Conservation (phyloP, 305 asterid genomes). For the Fraxinus velutina region DNA sequence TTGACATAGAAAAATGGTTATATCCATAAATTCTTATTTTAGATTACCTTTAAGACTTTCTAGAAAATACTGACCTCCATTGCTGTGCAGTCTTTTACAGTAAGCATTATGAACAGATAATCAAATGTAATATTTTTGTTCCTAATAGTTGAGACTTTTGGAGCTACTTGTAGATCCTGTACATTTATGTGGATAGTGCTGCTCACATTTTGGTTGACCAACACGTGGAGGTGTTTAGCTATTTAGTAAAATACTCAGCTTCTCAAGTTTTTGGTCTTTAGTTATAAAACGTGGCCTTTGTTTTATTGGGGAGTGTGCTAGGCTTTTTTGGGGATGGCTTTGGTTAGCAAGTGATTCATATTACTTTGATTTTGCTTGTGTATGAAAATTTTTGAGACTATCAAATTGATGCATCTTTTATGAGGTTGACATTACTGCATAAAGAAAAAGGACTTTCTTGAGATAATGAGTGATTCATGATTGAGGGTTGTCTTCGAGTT, state of each 20-base stretch:
- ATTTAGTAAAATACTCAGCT: background rate
- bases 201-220: background rate
- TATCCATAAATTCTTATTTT: background rate
- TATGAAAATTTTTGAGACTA: background rate
- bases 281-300: background rate
- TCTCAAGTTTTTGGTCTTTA: background rate
- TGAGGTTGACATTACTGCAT: background rate
- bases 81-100: background rate
- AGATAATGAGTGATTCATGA: background rate
- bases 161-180: background rate
- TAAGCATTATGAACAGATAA: background rate
- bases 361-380: background rate
- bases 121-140: background rate
- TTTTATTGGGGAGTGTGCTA: background rate
- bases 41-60: background rate
- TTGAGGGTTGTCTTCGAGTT: background rate
- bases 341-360: background rate
- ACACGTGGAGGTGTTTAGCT: background rate
- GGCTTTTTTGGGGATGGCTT: background rate
- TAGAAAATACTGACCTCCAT: background rate
- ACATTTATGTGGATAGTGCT: background rate
- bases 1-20: conserved; percentile 4
- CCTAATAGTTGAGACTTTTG: background rate
- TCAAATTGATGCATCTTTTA: background rate
- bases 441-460: background rate